These are phyloP conservation scores for Crassisporium funariophilum DNA, from an alignment of 768 basidiomycete genomes.

Conservation along the genomic window DNA sequence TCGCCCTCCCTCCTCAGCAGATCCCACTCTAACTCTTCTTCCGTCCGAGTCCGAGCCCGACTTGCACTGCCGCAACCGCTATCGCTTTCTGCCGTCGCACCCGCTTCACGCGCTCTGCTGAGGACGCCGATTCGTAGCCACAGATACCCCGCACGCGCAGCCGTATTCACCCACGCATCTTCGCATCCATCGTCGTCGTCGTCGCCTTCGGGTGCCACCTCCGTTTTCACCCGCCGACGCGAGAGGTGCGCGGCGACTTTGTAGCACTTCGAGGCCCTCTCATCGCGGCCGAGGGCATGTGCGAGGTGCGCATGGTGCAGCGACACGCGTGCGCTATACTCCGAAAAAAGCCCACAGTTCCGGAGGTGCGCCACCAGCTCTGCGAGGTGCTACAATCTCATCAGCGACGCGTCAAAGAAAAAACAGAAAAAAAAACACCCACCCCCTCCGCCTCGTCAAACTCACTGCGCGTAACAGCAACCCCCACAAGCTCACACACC, in stretches of 20 bases:
- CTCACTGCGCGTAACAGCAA: slow-evolving; percentile 68
- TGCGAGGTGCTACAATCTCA: slow-evolving; percentile 15
- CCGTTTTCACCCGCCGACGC: slow-evolving; percentile 11
- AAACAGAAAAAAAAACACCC: slow-evolving; percentile 18
- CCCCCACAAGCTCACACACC: slow-evolving; percentile 69
- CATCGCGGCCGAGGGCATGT: slow-evolving; percentile 58
- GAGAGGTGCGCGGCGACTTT: slow-evolving; percentile 56
- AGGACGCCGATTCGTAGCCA: slow-evolving; percentile 36
- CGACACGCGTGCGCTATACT: slow-evolving; percentile 63
- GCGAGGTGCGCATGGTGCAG: slow-evolving; percentile 75
- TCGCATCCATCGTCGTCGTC: slow-evolving; percentile 29
- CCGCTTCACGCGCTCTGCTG: too few relatives aligned
- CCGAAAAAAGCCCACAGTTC: slow-evolving; percentile 53
- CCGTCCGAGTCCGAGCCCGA: too few relatives aligned
- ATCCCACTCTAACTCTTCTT: slow-evolving; percentile 30
- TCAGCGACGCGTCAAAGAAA: background rate
- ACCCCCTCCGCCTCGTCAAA: slow-evolving; percentile 65
- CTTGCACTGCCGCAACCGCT: too few relatives aligned
- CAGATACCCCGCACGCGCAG: slow-evolving; percentile 35
- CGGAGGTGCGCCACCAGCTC: slow-evolving; percentile 63
- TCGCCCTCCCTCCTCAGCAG: slow-evolving; percentile 32
- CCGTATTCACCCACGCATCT: slow-evolving; percentile 35
- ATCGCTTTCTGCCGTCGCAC: slow-evolving; percentile 14
- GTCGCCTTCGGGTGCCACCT: background rate
- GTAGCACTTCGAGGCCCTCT: slow-evolving; percentile 64